Conservation (phyloP, 208 protist genomes). For the Trypanosoma cruzi region DNA sequence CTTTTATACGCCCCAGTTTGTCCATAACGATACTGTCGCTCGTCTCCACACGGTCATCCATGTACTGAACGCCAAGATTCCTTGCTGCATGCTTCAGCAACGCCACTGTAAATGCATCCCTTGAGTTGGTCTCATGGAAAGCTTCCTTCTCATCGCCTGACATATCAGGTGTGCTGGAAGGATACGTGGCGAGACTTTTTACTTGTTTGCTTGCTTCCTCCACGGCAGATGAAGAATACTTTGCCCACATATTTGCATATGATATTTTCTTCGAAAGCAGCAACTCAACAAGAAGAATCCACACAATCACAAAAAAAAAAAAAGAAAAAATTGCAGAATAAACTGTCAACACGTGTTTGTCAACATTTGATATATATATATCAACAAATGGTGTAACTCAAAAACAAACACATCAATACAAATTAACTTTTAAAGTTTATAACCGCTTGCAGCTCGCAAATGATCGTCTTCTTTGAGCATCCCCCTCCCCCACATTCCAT, state of each 20-base stretch:
- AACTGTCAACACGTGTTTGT: too few species aligned
- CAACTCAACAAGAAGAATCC: too few species aligned
- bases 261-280: neutral
- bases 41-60: neutral
- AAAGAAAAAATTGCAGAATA: too few species aligned
- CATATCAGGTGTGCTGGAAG: neutral
- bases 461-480: too few species aligned
- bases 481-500: too few species aligned
- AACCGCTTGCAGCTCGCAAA: too few species aligned
- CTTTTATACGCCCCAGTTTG: constrained; percentile 14
- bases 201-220: neutral
- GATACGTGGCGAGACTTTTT: neutral
- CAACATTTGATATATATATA: too few species aligned
- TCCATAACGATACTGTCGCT: neutral
- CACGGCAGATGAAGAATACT: neutral
- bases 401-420: too few species aligned
- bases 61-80: constrained; percentile 20
- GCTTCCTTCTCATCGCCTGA: neutral
- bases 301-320: constrained; percentile 11
- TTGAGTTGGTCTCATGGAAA: neutral
- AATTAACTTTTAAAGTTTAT: too few species aligned
- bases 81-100: constrained; percentile 21
- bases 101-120: constrained; percentile 26
- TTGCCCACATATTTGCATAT: neutral
- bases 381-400: too few species aligned